Evolutionary conservation across 352 stramenopile species (phyloP), one percentile per base, ranked within the genome.

Genomic region (Phytophthora constricta): DNA sequence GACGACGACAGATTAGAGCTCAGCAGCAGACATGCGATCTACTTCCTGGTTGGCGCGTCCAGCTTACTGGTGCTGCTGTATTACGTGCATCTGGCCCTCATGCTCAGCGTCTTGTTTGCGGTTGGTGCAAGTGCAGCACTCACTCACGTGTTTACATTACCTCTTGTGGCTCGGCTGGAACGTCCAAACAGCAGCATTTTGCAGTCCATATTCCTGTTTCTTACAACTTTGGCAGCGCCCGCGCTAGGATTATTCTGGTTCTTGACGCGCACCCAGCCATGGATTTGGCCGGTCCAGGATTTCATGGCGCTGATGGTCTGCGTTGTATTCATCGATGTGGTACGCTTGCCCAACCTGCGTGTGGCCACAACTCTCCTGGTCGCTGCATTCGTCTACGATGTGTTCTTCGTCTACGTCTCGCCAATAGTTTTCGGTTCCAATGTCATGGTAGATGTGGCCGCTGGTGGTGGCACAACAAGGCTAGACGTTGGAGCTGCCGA

Each of bases 321-420:
- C 72, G 83, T 97, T 25, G 76, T 95, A 2, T 96, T 97, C 59
- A 76, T 98, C 45, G 79, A 88, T 37, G 80, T 92, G 14, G 92
- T 98, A 19, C 90, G 94, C 43, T 39, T 90, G 5, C 77, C 77
- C 14, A 87, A 74, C 39, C 84, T 98, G 22, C 76, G 82, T 46
- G 91, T 98, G 7, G 92, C 87, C 11, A 80, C 83, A 1, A 78
- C 87, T n/a, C 66, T 98, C 17, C 76, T 98, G 27, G 80, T 78
- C 22, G 82, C 92, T 16, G 92, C 93, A 1, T 97, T 98, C 69
- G 77, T 95, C 49, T 98, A 98, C 72, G 93, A 98, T 70, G 92
- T 98, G 26, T 98, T 98, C 70, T 98, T 98, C 75, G 92, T 98
- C 27, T 98, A 97, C 77, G 58, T 98, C 7, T 97, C 90, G 0